A percentile compares a stretch with the other conserved stretches of the same genome.
Evolutionary conservation across 2,329 filamentous ascomycete species (phyloP).

Genomic region (Fusarium sp.): DNA sequence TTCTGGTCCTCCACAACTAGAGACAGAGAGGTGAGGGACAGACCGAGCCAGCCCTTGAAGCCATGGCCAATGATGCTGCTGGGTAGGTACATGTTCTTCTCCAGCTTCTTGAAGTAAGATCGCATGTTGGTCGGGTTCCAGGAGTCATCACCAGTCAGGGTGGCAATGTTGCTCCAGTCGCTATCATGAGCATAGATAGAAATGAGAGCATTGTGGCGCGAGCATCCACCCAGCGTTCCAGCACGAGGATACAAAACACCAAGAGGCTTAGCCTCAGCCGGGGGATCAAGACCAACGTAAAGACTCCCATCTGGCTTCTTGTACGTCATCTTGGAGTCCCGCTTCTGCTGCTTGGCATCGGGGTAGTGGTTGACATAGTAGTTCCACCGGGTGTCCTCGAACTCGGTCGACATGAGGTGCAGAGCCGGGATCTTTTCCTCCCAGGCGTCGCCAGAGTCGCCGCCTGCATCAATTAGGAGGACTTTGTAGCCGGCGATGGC

Average conservation of each 20-base stretch:
- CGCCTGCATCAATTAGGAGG: constrained; percentile 69
- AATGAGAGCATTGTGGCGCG: constrained; percentile 52
- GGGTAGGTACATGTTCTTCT: constrained; percentile 57
- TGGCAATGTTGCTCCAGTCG: constrained; percentile 56
- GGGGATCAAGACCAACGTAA: constrained; percentile 51
- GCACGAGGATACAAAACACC: constrained; percentile 59
- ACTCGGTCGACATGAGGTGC: constrained; percentile 42
- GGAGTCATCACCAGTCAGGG: constrained; percentile 56
- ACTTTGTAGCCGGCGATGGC: constrained; percentile 67
- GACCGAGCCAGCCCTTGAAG: constrained; percentile 53
- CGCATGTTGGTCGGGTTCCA: constrained; percentile 58
- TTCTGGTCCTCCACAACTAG: constrained; percentile 46
- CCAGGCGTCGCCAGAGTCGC: constrained; percentile 59
- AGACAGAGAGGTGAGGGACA: constrained; percentile 30
- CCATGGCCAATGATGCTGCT: constrained; percentile 55
- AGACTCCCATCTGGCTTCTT: constrained; percentile 49
- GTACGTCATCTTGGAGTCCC: constrained; percentile 62
- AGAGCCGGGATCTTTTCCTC: constrained; percentile 46
- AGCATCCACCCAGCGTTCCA: constrained; percentile 57
- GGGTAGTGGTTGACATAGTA: constrained; percentile 72
- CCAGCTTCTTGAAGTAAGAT: constrained; percentile 55
- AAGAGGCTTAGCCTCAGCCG: constrained; percentile 51
- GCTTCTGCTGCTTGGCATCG: constrained; percentile 58
- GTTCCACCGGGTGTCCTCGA: constrained; percentile 60
- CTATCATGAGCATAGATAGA: constrained; percentile 53